Base-by-base conservation (phyloP, 495 filamentous ascomycete species). In the Penicillium chermesinum region DNA sequence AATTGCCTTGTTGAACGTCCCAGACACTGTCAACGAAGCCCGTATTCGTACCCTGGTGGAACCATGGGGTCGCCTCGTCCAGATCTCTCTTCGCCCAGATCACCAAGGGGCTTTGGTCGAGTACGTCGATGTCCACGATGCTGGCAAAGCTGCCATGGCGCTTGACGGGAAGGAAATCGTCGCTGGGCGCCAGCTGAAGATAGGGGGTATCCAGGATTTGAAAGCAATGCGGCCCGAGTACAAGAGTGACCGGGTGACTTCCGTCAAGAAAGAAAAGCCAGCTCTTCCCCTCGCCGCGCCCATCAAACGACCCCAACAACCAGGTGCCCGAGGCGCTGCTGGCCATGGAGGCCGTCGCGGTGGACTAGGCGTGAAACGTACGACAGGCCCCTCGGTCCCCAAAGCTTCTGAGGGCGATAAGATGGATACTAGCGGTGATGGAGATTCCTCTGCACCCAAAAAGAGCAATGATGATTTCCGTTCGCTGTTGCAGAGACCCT, bases 391-490 rank as follows among this genome's bases (percentile, higher is more conserved):
- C 40, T 13, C 10, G 48, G 12, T 36, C 41, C 16, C 17, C 38
- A 44, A 22, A 27, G 52, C 39, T 8, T 35, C 21, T 25, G 71
- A 62, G 72, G 43, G 59, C 68, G 54, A 64, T 56, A 55, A 59
- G 54, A 66, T 60, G 59, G 61, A 66, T 46, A 67, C 53, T 47
- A 61, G 52, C 41, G 46, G 55, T 44, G 54, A 59, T 38, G 47
- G 52, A 46, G 48, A 61, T 38, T 18, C 42, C 6, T 20, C 25
- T 10, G 41, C 58, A 45, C 64, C 59, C 42, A 74, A 64, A 46
- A 91, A 90, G 77, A 90, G 78, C 61, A 95, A 96, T 71, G 85
- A 84, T 41, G 89, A 95, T 70, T 95, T 95, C 68, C 87, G 84
- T 58, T 80, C 78, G 32, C 80, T 95, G 82, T 82, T 91, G 57